Conservation (phyloP, 2,329 filamentous ascomycete genomes). For the Trichoderma sp. region DNA sequence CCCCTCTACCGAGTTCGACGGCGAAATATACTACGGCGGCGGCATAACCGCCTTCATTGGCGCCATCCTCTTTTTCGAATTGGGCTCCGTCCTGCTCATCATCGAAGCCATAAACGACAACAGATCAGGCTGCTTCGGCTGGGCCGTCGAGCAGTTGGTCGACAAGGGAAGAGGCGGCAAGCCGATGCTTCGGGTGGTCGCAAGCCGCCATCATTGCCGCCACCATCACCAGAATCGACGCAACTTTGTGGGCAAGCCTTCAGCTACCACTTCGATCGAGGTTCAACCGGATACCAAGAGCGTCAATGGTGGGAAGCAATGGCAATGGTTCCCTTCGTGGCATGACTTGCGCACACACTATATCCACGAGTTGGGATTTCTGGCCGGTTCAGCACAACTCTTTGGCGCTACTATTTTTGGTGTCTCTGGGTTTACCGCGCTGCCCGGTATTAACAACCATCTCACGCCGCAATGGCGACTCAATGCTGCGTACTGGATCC, state of each 20-base stretch:
- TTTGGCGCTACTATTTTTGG: constrained; percentile 60
- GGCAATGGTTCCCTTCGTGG: constrained; percentile 59
- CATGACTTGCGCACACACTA: constrained; percentile 58
- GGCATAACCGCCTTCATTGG: constrained; percentile 65
- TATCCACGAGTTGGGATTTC: constrained; percentile 58
- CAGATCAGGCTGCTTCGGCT: constrained; percentile 63
- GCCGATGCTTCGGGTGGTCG: constrained; percentile 9
- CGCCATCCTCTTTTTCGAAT: constrained; percentile 59
- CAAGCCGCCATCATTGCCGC: constrained; percentile 22
- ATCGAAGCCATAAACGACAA: constrained; percentile 69
- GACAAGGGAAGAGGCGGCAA: constrained; percentile 24
- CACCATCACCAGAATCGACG: constrained; percentile 30
- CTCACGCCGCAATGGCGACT: constrained; percentile 43
- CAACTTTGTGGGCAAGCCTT: constrained; percentile 22
- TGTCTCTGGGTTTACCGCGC: constrained; percentile 58
- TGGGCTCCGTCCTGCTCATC: constrained; percentile 60
- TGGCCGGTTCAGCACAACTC: constrained; percentile 55
- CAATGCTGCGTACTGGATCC: constrained; percentile 57
- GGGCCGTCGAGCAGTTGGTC: constrained; percentile 56
- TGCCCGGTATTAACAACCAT: constrained; percentile 50
- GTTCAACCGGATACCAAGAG: neutral
- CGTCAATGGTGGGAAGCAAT: constrained; percentile 32
- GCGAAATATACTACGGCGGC: constrained; percentile 52
- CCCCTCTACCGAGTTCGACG: constrained; percentile 51
- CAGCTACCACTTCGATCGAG: neutral